Conservation (phyloP, 2,329 filamentous ascomycete species). For the Escovopsis weberi region DNA sequence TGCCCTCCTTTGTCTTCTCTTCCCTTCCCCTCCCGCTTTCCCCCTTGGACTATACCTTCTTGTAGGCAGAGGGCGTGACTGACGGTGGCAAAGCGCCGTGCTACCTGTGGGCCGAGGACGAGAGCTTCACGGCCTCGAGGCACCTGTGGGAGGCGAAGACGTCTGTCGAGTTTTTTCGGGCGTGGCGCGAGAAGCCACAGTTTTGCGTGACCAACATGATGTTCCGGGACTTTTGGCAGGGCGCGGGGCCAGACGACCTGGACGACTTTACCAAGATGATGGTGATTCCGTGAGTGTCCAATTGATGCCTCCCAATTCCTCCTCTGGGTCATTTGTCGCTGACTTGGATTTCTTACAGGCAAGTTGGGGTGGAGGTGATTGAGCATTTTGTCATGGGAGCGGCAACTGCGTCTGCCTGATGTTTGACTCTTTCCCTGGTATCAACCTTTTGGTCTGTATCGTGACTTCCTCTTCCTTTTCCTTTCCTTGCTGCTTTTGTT, state of each 20-base stretch:
- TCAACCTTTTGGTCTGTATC: too few species aligned
- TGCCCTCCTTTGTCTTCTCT: background rate
- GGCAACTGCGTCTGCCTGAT: too few species aligned
- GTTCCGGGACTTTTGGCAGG: constrained; percentile 23
- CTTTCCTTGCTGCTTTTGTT: too few species aligned
- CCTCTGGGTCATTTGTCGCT: background rate
- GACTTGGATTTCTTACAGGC: constrained; percentile 9
- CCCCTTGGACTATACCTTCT: background rate
- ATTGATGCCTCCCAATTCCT: too few species aligned
- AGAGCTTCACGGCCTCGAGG: constrained; percentile 23
- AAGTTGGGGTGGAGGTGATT: constrained; percentile 21
- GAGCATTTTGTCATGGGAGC: constrained; percentile 23
- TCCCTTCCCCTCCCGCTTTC: background rate
- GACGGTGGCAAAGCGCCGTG: constrained; percentile 5
- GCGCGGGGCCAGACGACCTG: constrained; percentile 21
- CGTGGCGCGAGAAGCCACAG: constrained; percentile 29
- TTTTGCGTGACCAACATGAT: constrained; percentile 20
- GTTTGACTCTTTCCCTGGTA: too few species aligned
- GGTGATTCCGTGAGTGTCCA: constrained; percentile 23
- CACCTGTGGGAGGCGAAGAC: constrained; percentile 28
- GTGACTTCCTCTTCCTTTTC: too few species aligned
- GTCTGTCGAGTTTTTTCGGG: constrained; percentile 26
- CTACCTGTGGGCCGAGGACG: constrained; percentile 6
- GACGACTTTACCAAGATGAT: constrained; percentile 26
- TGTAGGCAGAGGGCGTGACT: too few species aligned